Conservation (phyloP, 257 asterid species). For the Echites panduratus region DNA sequence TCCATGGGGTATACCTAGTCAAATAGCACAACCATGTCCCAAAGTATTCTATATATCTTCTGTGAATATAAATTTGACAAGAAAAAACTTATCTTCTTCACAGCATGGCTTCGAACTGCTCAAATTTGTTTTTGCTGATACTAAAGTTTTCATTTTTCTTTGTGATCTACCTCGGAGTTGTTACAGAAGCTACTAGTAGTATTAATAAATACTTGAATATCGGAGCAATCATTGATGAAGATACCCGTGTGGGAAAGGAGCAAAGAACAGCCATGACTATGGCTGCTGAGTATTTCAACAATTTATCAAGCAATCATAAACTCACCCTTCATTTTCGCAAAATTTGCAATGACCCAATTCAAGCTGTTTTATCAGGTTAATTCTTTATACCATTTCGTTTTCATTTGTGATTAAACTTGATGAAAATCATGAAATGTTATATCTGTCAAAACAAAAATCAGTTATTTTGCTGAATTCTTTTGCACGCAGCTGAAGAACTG, state of each 20-base stretch:
- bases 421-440: too few species aligned
- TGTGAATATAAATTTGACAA: not conserved
- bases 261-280: slow-evolving; percentile 28
- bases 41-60: not conserved
- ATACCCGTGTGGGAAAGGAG: slow-evolving; percentile 40
- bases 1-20: not conserved
- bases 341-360: slow-evolving; percentile 25
- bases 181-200: slow-evolving; percentile 3
- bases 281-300: slow-evolving; percentile 27
- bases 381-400: not conserved
- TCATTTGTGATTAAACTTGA: not conserved
- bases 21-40: not conserved
- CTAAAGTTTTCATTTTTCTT: not conserved
- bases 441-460: too few species aligned
- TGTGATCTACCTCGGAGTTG: slow-evolving; percentile 3
- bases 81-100: not conserved
- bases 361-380: slow-evolving; percentile 34
- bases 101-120: not conserved
- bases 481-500: slow-evolving; percentile 34
- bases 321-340: slow-evolving; percentile 27
- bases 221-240: slow-evolving; percentile 34
- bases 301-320: slow-evolving; percentile 12
- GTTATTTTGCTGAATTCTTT: not conserved
- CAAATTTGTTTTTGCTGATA: not conserved
- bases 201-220: slow-evolving; percentile 11